These are phyloP conservation scores for Esteya vermicola DNA, from an alignment of 2,329 filamentous ascomycete genomes.

Conservation along the genomic window DNA sequence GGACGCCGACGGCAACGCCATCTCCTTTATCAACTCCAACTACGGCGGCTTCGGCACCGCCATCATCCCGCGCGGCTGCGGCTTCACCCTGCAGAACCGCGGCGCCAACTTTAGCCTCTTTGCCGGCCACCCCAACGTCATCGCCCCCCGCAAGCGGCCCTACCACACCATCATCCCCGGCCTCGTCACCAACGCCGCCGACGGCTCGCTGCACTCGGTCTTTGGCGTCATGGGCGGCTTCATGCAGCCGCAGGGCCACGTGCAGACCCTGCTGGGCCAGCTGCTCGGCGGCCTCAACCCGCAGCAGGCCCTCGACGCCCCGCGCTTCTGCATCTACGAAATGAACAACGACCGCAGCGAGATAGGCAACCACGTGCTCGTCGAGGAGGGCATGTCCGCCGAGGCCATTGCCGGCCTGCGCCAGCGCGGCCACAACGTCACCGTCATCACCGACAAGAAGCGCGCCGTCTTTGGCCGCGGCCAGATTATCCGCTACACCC, in stretches of 20 bases:
- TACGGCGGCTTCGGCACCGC: constrained; percentile 78
- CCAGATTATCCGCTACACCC: constrained; percentile 67
- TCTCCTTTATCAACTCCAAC: constrained; percentile 94
- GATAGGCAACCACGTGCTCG: constrained; percentile 50
- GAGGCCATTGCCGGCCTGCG: constrained; percentile 53
- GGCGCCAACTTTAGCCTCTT: constrained; percentile 72
- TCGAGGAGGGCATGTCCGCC: constrained; percentile 69
- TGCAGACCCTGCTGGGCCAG: constrained; percentile 86
- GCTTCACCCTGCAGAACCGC: constrained; percentile 85
- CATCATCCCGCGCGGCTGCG: constrained; percentile 74
- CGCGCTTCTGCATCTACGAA: constrained; percentile 74
- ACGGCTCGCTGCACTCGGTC: constrained; percentile 65
- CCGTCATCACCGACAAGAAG: constrained; percentile 49
- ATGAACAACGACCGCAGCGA: constrained; percentile 47
- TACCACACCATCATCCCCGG: constrained; percentile 98
- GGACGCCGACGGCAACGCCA: constrained; percentile 72
- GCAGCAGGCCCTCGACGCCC: constrained; percentile 80
- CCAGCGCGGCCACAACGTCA: constrained; percentile 58
- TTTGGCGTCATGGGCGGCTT: constrained; percentile 98
- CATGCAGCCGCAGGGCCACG: constrained; percentile 95
- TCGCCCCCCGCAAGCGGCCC: constrained; percentile 72
- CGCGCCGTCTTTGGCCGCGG: constrained; percentile 70
- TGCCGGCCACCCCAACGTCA: constrained; percentile 59
- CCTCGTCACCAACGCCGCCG: constrained; percentile 63
- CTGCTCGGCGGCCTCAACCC: constrained; percentile 67